Percentiles rank a stretch among this genome's conserved stretches.
Evolutionary conservation across 2,329 filamentous ascomycete species (phyloP).

Genomic region (Albifimbria verrucaria): DNA sequence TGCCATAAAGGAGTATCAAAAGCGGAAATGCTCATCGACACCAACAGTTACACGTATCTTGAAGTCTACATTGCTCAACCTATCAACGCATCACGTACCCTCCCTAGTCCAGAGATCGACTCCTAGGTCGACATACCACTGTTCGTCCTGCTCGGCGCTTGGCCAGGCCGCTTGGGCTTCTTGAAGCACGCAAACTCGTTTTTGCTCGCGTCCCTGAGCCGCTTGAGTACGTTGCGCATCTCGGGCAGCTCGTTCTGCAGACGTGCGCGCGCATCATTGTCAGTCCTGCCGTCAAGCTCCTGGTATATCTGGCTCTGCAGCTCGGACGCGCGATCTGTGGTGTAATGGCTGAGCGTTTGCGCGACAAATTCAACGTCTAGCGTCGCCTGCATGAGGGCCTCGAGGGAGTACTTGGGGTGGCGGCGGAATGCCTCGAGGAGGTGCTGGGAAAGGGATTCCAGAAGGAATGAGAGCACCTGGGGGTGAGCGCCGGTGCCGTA

Average conservation of each 20-base stretch:
- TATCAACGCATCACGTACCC: no score
- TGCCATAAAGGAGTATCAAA: no score
- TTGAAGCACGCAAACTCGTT: constrained; percentile 86
- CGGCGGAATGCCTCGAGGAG: constrained; percentile 78
- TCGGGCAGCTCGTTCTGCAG: constrained; percentile 86
- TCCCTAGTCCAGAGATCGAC: constrained; percentile 6
- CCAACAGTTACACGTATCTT: no score
- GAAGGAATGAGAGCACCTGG: constrained; percentile 80
- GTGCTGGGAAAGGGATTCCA: constrained; percentile 75
- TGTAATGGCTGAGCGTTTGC: constrained; percentile 88
- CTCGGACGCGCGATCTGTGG: constrained; percentile 75
- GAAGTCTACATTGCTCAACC: no score
- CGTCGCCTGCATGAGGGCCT: constrained; percentile 91
- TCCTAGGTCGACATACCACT: constrained; percentile 26
- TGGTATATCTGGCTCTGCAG: constrained; percentile 89
- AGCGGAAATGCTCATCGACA: no score
- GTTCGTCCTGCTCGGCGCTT: constrained; percentile 27
- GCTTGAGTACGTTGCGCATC: constrained; percentile 85
- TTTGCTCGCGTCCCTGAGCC: constrained; percentile 73
- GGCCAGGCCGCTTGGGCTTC: constrained; percentile 51
- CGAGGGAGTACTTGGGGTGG: constrained; percentile 67
- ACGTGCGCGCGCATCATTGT: constrained; percentile 75
- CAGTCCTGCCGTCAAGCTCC: constrained; percentile 83
- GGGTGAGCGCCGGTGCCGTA: constrained; percentile 71
- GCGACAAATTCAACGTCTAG: constrained; percentile 96